Evolutionary conservation across 495 filamentous ascomycete genomes (phyloP).

Genomic region (Hapsidospora chrysogenum): DNA sequence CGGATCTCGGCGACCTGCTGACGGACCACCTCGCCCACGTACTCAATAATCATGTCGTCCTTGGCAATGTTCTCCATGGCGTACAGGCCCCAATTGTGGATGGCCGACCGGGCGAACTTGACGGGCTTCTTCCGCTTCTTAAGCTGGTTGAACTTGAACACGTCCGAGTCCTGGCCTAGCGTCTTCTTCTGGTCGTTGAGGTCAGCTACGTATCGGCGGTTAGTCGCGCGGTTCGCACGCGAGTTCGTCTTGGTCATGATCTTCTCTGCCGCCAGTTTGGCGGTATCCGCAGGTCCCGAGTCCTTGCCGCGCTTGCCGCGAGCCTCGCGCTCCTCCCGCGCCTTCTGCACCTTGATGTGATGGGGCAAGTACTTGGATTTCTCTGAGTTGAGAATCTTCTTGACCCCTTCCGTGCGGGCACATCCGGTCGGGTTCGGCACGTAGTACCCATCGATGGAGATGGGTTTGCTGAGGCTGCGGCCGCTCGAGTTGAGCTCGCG

Average conservation of each 20-base stretch:
- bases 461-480: conserved; percentile 21
- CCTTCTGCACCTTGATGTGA: conserved; percentile 84
- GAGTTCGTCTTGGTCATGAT: conserved; percentile 61
- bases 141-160: conserved; percentile 93
- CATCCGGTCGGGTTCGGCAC: conserved; percentile 69
- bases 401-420: conserved; percentile 81
- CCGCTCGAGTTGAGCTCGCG: conserved; percentile 55
- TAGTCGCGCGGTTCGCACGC: conserved; percentile 82
- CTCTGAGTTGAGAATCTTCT: conserved; percentile 87
- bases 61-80: conserved; percentile 93
- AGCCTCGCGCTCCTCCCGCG: conserved; percentile 73
- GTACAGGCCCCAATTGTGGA: conserved; percentile 97
- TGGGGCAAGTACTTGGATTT: conserved; percentile 98
- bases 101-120: conserved; percentile 91
- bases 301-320: conserved; percentile 54
- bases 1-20: conserved; percentile 93
- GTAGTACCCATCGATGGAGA: conserved; percentile 73
- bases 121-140: conserved; percentile 99
- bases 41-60: conserved; percentile 99
- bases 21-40: conserved; percentile 92
- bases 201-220: conserved; percentile 82
- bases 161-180: conserved; percentile 70
- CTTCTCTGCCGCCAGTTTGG: conserved; percentile 63
- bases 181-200: conserved; percentile 87
- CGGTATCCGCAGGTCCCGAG: conserved; percentile 47